These are phyloP conservation scores for Tylopilus sp. DNA, from an alignment of 768 basidiomycete genomes.

Conservation along the genomic window DNA sequence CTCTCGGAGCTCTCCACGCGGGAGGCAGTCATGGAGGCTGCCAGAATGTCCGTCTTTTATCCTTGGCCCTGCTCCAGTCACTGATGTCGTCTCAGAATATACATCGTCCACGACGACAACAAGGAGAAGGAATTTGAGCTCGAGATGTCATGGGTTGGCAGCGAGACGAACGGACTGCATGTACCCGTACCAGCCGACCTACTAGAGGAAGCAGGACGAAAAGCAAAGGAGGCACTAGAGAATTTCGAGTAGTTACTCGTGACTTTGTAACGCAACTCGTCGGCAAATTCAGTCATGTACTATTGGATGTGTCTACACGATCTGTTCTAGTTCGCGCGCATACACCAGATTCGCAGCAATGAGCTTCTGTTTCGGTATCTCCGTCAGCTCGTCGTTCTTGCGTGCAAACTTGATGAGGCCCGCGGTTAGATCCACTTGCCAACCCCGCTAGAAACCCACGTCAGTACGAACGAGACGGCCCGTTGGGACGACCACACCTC, in stretches of 20 bases:
- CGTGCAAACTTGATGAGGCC: conserved; percentile 73
- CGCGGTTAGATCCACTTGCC: conserved; percentile 74
- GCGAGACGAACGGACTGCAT: conserved; percentile 78
- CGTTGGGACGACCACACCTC: conserved; percentile 43
- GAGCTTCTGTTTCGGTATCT: conserved; percentile 83
- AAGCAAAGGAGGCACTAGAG: conserved; percentile 84
- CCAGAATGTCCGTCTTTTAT: conserved; percentile 74
- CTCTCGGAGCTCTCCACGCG: conserved; percentile 72
- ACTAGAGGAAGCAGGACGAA: conserved; percentile 77
- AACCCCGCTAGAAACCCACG: conserved; percentile 57
- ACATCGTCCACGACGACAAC: conserved; percentile 94
- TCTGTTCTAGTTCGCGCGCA: conserved; percentile 87
- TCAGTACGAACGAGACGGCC: not conserved
- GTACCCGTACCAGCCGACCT: conserved; percentile 83
- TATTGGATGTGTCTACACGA: conserved; percentile 52
- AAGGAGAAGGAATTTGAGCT: conserved; percentile 99
- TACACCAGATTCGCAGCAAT: conserved; percentile 75
- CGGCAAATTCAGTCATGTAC: conserved; percentile 8
- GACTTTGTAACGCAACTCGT: conserved; percentile 21
- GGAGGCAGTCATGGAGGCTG: conserved; percentile 90
- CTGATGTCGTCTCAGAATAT: conserved; percentile 60
- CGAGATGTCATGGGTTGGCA: conserved; percentile 95
- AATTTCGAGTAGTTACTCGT: conserved; percentile 45
- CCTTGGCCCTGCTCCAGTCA: not conserved
- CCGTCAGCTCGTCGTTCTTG: conserved; percentile 77